Conservation (phyloP, 257 asterid genomes). For the Scutellaria minor region DNA sequence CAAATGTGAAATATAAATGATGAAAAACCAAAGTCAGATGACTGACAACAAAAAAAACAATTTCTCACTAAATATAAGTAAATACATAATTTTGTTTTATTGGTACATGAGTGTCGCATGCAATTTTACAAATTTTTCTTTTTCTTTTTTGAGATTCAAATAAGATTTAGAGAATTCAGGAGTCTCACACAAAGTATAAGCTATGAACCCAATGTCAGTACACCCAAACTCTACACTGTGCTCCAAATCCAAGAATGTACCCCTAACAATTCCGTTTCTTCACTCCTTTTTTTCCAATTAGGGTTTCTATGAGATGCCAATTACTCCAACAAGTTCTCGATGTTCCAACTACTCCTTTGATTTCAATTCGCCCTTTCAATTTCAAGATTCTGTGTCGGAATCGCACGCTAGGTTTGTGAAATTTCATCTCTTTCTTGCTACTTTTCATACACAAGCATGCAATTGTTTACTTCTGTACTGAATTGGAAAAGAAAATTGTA, state of each 20-base stretch:
- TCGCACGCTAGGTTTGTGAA: constrained; percentile 34
- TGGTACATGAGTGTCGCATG: no score
- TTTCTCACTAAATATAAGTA: no score
- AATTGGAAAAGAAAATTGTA: constrained; percentile 5
- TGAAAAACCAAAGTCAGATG: no score
- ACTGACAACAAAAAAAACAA: no score
- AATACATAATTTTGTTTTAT: no score
- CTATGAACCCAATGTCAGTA: not conserved
- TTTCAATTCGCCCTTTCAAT: constrained; percentile 17
- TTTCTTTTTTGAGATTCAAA: not conserved
- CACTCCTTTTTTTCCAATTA: constrained; percentile 26
- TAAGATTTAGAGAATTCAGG: not conserved
- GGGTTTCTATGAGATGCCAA: constrained; percentile 40
- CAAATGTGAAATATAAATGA: no score
- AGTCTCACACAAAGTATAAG: not conserved
- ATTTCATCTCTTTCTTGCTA: not conserved
- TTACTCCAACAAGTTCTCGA: constrained; percentile 1
- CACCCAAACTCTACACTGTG: not conserved
- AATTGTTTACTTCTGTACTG: not conserved
- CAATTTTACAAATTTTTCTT: no score
- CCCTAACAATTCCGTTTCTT: not conserved
- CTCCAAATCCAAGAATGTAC: constrained; percentile 17
- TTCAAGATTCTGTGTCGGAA: constrained; percentile 26
- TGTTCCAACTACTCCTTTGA: constrained; percentile 21
- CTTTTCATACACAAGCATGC: constrained; percentile 16